Percentiles rank a stretch among this genome's conserved stretches.
Evolutionary conservation across 2,329 filamentous ascomycete genomes (phyloP).

Genomic region (Leptographium lundbergii): DNA sequence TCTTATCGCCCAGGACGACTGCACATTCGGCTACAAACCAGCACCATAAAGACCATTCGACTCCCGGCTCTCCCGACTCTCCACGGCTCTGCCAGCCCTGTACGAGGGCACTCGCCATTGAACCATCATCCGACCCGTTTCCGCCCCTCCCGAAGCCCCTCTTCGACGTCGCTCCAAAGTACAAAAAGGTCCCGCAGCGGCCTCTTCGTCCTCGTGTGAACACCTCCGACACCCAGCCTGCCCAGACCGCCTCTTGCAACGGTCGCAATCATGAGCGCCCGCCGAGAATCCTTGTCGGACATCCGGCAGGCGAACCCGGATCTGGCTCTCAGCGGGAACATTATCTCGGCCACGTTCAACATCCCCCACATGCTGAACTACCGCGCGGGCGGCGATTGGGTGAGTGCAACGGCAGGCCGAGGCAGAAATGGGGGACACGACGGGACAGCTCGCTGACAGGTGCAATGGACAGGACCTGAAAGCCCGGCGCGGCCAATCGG

Average conservation of each 20-base stretch:
- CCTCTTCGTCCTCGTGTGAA: too few relatives aligned
- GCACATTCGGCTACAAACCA: too few relatives aligned
- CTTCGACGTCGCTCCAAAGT: too few relatives aligned
- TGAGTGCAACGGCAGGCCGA: slow-evolving; percentile 22
- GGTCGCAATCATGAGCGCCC: slow-evolving; percentile 23
- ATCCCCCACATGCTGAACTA: slow-evolving; percentile 48
- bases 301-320: slow-evolving; percentile 44
- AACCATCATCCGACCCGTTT: not conserved
- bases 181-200: too few relatives aligned
- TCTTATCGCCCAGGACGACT: too few relatives aligned
- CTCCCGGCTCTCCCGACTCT: too few relatives aligned
- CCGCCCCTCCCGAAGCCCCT: not conserved
- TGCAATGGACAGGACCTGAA: slow-evolving; percentile 48
- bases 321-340: slow-evolving; percentile 47
- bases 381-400: slow-evolving; percentile 47
- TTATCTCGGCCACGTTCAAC: slow-evolving; percentile 54
- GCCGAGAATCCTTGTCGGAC: slow-evolving; percentile 39
- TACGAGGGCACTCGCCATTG: too few relatives aligned
- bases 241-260: not conserved
- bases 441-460: not conserved
- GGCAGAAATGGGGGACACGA: not conserved
- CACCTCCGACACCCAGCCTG: not conserved
- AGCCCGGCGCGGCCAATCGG: slow-evolving; percentile 73
- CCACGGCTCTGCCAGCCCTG: too few relatives aligned
- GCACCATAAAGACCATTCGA: too few relatives aligned